Conservation (phyloP, 495 filamentous ascomycete species). For the Daldinia caldariorum region DNA sequence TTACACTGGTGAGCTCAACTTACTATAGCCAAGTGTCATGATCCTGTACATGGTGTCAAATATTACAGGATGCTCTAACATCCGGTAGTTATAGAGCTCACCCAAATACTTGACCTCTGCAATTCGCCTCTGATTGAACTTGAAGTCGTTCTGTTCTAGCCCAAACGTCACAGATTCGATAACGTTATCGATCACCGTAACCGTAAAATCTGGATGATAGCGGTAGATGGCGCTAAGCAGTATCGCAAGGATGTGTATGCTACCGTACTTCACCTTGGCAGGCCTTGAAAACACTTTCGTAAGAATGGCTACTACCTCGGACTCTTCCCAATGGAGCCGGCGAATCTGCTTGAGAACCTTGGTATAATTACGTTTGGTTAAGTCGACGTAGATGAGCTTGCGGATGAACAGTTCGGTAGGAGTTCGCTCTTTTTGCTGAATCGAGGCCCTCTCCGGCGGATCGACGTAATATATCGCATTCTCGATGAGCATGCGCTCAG, state of each 20-base stretch:
- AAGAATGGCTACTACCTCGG: conserved; percentile 83
- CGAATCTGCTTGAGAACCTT: conserved; percentile 92
- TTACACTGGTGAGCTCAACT: conserved; percentile 34
- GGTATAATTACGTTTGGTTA: conserved; percentile 93
- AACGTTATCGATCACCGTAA: conserved; percentile 87
- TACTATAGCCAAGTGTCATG: conserved; percentile 87
- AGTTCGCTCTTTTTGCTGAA: conserved; percentile 94
- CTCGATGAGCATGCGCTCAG: conserved; percentile 97
- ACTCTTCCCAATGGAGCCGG: conserved; percentile 96
- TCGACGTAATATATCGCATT: conserved; percentile 99
- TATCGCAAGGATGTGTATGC: conserved; percentile 93
- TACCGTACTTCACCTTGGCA: conserved; percentile 96
- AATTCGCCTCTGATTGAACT: conserved; percentile 94
- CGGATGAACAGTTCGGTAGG: conserved; percentile 92
- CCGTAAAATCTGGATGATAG: conserved; percentile 91
- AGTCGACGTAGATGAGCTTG: conserved; percentile 88
- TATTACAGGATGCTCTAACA: conserved; percentile 94
- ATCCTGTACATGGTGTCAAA: conserved; percentile 97
- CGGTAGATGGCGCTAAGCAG: conserved; percentile 87
- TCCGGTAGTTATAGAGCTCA: conserved; percentile 97
- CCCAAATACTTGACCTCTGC: conserved; percentile 97
- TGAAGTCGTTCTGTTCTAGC: conserved; percentile 95
- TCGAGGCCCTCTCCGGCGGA: conserved; percentile 90
- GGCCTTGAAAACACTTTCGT: conserved; percentile 95
- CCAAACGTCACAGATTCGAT: conserved; percentile 89